These are phyloP conservation scores for Boletus reticulatus DNA, from an alignment of 768 basidiomycete species.

Conservation along the genomic window DNA sequence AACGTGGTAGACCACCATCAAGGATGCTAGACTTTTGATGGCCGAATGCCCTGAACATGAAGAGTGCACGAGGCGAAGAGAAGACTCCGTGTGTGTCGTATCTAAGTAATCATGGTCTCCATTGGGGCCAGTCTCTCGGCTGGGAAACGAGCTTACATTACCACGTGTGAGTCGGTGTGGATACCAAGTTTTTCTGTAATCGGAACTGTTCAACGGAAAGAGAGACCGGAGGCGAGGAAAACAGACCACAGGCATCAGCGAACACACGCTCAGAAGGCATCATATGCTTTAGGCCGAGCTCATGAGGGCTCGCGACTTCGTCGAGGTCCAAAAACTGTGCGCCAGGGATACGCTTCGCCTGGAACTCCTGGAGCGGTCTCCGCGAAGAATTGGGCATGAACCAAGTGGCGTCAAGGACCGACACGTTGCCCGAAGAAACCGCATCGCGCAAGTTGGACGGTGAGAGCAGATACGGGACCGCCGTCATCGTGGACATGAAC, in stretches of 20 bases:
- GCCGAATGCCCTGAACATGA: conserved; percentile 92
- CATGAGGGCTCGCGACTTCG: conserved; percentile 67
- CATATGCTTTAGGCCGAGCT: conserved; percentile 91
- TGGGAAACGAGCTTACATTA: conserved; percentile 53
- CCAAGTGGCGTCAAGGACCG: conserved; percentile 80
- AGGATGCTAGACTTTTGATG: conserved; percentile 85
- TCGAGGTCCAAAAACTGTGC: conserved; percentile 82
- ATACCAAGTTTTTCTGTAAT: conserved; percentile 72
- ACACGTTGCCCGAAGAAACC: conserved; percentile 30
- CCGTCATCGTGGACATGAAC: conserved; percentile 37
- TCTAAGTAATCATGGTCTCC: conserved; percentile 36
- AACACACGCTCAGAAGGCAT: conserved; percentile 75
- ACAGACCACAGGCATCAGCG: conserved; percentile 76
- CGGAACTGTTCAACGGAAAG: conserved; percentile 7
- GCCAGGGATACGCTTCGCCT: conserved; percentile 61
- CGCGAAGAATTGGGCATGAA: conserved; percentile 89
- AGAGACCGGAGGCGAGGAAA: conserved; percentile 2
- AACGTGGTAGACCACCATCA: conserved; percentile 89
- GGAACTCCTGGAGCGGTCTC: conserved; percentile 67
- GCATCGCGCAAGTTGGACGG: conserved; percentile 47
- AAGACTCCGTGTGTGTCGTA: conserved; percentile 93
- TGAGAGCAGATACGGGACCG: conserved; percentile 49
- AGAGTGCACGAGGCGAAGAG: conserved; percentile 88
- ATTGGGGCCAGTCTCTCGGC: background rate
- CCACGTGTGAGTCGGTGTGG: conserved; percentile 68